Conservation (phyloP, 1,284 basidiomycete genomes). For the Naganishia liquefaciens region DNA sequence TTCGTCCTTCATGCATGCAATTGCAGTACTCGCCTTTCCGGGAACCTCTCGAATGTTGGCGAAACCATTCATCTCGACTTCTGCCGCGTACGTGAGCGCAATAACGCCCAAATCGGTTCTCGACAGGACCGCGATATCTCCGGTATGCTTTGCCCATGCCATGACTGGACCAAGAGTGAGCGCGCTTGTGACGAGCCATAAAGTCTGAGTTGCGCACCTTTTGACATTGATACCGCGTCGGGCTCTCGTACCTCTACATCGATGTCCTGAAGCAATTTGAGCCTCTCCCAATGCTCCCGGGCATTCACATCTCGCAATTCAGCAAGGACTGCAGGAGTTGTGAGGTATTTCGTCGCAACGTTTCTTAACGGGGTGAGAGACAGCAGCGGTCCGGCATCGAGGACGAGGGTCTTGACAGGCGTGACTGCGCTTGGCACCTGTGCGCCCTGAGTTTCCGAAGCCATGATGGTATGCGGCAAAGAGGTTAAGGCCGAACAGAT, state of each 20-base stretch:
- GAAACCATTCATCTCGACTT: conserved; percentile 60
- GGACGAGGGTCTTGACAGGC: conserved; percentile 71
- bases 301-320: conserved; percentile 86
- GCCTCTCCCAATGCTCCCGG: conserved; percentile 76
- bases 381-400: conserved; percentile 88
- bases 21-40: conserved; percentile 40
- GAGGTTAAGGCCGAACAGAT: not conserved
- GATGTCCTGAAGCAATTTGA: conserved; percentile 60
- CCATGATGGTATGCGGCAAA: not conserved
- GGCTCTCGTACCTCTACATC: conserved; percentile 73
- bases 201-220: conserved; percentile 62
- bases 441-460: not conserved
- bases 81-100: conserved; percentile 81
- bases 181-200: not conserved
- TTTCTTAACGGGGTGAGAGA: conserved; percentile 81
- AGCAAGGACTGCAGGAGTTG: conserved; percentile 82
- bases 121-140: conserved; percentile 92
- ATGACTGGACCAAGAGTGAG: conserved; percentile 62
- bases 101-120: conserved; percentile 87
- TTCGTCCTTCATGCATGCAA: too few species aligned
- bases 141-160: conserved; percentile 90
- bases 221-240: conserved; percentile 68
- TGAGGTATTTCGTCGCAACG: conserved; percentile 76
- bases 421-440: conserved; percentile 4
- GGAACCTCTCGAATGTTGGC: conserved; percentile 57